phyloP scores from a whole-genome alignment of 1,284 basidiomycete genomes.

The Microbotryomycetes sp. region DNA sequence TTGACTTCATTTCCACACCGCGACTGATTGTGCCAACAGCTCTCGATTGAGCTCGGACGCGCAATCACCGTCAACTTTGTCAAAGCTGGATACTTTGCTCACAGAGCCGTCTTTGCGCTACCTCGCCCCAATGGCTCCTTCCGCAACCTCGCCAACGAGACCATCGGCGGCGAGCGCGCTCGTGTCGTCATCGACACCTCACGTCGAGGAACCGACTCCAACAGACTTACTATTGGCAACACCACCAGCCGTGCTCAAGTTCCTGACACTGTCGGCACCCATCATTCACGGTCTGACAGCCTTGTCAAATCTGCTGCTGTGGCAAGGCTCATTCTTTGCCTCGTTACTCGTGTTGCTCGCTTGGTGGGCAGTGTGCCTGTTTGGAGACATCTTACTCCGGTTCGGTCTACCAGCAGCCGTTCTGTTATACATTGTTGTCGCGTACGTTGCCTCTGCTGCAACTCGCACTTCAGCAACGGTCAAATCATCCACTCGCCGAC shows the following conservation, averaged over 20 bases:
- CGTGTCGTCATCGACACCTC: constrained; percentile 23
- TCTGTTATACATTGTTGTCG: constrained; percentile 13
- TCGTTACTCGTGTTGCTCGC: constrained; percentile 32
- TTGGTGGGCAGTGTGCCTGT: constrained; percentile 35
- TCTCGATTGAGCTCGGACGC: too few species aligned
- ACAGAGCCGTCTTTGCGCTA: constrained; percentile 26
- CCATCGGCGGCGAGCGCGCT: constrained; percentile 9
- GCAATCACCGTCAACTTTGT: background rate
- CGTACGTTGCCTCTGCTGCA: constrained; percentile 15
- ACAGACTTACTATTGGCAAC: constrained; percentile 36
- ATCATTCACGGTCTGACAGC: constrained; percentile 28
- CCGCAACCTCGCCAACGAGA: constrained; percentile 2
- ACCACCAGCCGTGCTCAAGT: constrained; percentile 35
- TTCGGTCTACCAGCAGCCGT: constrained; percentile 34
- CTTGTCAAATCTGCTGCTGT: constrained; percentile 32
- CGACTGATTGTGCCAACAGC: too few species aligned
- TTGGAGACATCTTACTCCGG: constrained; percentile 22
- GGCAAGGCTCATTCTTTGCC: constrained; percentile 33
- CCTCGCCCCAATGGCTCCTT: constrained; percentile 10
- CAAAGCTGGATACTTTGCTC: constrained; percentile 25
- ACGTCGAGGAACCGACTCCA: constrained; percentile 27
- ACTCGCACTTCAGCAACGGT: background rate
- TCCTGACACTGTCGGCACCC: constrained; percentile 33
- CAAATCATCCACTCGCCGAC: background rate
- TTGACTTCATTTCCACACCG: too few species aligned